Conservation (phyloP, 2,329 filamentous ascomycete species). For the Sclerotinia subarctica region DNA sequence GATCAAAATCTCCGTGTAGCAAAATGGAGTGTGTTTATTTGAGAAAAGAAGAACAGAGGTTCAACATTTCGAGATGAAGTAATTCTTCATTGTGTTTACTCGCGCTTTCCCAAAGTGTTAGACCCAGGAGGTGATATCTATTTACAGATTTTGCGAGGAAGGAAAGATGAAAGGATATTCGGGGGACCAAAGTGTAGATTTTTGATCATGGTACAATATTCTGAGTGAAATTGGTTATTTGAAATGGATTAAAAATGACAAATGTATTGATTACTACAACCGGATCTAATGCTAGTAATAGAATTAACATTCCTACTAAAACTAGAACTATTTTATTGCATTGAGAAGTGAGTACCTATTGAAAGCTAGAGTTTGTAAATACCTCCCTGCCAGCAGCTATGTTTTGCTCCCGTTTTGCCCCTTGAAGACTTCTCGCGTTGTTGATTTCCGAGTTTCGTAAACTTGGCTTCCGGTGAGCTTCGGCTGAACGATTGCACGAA, state of each 20-base stretch:
- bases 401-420: constrained; percentile 52
- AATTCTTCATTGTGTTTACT: not conserved
- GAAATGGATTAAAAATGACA: not conserved
- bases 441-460: not conserved
- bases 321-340: not conserved
- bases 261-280: not conserved
- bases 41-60: not conserved
- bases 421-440: not conserved
- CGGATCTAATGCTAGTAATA: not conserved
- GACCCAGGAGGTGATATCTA: not conserved
- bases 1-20: constrained; percentile 15
- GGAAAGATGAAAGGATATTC: constrained; percentile 2
- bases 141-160: not conserved
- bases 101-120: not conserved
- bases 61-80: not conserved
- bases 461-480: not conserved
- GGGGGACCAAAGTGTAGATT: not conserved
- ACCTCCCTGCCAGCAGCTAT: constrained; percentile 42
- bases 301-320: too few relatives aligned
- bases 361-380: not conserved
- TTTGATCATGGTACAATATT: not conserved
- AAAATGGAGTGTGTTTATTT: constrained; percentile 13
- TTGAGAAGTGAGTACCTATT: not conserved
- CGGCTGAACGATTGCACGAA: not conserved
- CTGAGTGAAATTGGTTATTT: not conserved